Conservation (phyloP, 768 basidiomycete species). For the Leccinum ochraceum region DNA sequence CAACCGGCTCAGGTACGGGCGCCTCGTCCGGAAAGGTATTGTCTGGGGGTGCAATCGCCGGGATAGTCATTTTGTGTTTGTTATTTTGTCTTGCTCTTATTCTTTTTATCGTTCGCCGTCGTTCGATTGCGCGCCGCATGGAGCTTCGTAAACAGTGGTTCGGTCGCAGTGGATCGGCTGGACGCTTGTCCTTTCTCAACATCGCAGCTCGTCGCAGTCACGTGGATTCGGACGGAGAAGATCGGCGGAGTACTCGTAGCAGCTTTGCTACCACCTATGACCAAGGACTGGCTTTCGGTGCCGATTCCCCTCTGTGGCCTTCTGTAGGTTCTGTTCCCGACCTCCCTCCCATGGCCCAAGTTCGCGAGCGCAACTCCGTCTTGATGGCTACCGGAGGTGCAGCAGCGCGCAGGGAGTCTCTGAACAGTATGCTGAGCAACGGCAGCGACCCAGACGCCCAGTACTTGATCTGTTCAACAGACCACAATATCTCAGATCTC, state of each 20-base stretch:
- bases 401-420: constrained; percentile 37
- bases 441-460: constrained; percentile 40
- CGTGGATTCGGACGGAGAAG: constrained; percentile 19
- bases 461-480: constrained; percentile 38
- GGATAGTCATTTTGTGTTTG: constrained; percentile 37
- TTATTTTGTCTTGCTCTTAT: constrained; percentile 36
- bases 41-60: constrained; percentile 50
- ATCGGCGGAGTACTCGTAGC: constrained; percentile 45
- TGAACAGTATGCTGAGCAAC: constrained; percentile 41
- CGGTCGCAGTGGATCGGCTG: constrained; percentile 17
- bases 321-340: constrained; percentile 32
- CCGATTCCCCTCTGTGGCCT: constrained; percentile 20
- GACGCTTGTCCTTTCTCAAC: constrained; percentile 9
- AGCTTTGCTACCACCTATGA: constrained; percentile 69
- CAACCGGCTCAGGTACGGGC: constrained; percentile 12
- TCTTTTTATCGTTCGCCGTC: constrained; percentile 48
- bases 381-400: constrained; percentile 27
- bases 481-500: constrained; percentile 19
- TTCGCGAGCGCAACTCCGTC: constrained; percentile 39
- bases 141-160: constrained; percentile 46
- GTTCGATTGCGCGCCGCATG: constrained; percentile 42
- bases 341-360: constrained; percentile 57
- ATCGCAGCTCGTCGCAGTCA: constrained; percentile 15
- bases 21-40: constrained; percentile 27
- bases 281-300: constrained; percentile 34